Base-by-base conservation (phyloP, 78 protist species). In the Dictyostelium purpureum region DNA sequence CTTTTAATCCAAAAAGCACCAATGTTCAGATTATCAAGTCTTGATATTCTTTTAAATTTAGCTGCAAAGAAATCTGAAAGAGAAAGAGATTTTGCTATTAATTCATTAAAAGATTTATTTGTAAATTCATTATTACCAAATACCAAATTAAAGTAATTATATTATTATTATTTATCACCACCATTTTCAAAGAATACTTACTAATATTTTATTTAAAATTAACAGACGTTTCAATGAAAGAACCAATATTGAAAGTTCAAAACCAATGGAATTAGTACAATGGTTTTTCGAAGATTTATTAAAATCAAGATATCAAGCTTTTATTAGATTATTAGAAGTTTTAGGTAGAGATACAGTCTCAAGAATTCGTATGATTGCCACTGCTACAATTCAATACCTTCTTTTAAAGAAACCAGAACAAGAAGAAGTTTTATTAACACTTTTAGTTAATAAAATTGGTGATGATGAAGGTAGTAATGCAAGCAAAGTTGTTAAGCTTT, bases 401-500 rank as follows among this genome's bases (percentile, higher is more conserved):
- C 56, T 95, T 12, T 6, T 67, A 18, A 61, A 61, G 52, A 66
- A 78, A 26, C 95, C 95, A 14, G 97, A 95, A 82, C 88, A 81
- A 65, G 97, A 95, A 35, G 77, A 91, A 37, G 47, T 38, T 0
- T 83, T 96, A 52, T 67, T 96, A 12, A 49, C 78, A 7, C 18
- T 91, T 5, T 21, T 96, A 18, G 93, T 89, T 24, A 89, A 91
- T 78, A 96, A 92, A 75, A n/a, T 96, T 33, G 96, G 94, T 28
- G 97, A 95, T 70, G 21, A 40, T 6, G 94, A 88, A 26, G 69
- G 73, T 47, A 66, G 66, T 6, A 43, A 82, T 12, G 94, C 93
- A 26, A 33, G 93, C 12, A 79, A 79, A 19, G 94, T 66, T 4
- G 12, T 43, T 11, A 66, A 78, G 54, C 77, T 71, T 4, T 57